phyloP scores from a whole-genome alignment of 2,329 filamentous ascomycete genomes.

The Laburnicola sp. region DNA sequence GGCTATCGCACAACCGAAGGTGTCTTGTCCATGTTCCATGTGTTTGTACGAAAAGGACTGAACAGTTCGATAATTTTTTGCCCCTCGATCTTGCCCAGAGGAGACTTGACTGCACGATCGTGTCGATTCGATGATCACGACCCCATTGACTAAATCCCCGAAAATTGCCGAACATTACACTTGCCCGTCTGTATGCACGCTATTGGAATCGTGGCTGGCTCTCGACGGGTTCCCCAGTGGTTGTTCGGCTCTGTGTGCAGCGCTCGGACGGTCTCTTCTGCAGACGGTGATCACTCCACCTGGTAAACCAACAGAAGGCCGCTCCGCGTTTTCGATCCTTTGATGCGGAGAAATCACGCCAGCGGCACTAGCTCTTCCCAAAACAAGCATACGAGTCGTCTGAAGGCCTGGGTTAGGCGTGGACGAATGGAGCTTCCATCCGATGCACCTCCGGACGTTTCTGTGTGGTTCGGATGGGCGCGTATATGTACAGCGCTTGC shows the following conservation, averaged over 20 bases:
- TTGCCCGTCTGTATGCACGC: too few relatives aligned
- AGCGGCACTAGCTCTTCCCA: constrained; percentile 15
- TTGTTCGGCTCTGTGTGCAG: too few relatives aligned
- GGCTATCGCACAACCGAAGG: constrained; percentile 16
- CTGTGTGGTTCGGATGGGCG: constrained; percentile 23
- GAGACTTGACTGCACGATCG: too few relatives aligned
- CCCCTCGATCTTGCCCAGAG: background rate
- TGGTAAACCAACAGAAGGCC: constrained; percentile 7
- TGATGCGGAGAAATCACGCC: constrained; percentile 4
- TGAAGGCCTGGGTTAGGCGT: constrained; percentile 11
- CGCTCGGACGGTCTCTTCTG: too few relatives aligned
- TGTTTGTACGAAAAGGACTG: too few relatives aligned
- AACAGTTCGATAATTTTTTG: background rate
- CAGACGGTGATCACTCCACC: constrained; percentile 19
- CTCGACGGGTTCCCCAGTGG: too few relatives aligned
- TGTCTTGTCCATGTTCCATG: constrained; percentile 5
- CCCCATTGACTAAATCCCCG: too few relatives aligned
- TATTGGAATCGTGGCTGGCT: too few relatives aligned
- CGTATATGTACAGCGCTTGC: constrained; percentile 1
- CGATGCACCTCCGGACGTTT: constrained; percentile 21
- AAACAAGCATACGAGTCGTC: constrained; percentile 2
- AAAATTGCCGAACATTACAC: too few relatives aligned
- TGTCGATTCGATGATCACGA: background rate
- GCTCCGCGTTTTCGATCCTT: constrained; percentile 2
- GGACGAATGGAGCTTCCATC: constrained; percentile 37